Percentiles rank a stretch among this genome's conserved stretches.
phyloP scores from a whole-genome alignment of 106 monocot species.

The Allium fistulosum region DNA sequence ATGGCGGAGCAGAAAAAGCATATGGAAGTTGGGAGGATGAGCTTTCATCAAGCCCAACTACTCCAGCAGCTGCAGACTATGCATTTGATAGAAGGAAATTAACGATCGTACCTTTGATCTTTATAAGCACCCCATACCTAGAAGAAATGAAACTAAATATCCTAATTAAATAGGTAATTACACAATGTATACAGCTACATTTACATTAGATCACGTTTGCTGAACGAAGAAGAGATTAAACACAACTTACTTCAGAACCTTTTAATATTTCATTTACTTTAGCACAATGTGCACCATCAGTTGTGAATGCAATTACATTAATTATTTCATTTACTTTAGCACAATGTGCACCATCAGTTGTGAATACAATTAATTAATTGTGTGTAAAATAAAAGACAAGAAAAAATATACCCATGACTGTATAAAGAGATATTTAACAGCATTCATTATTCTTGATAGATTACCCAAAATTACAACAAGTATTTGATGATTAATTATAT shows the following conservation, averaged over 20 bases:
- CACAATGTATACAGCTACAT: background rate
- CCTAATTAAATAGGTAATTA: background rate
- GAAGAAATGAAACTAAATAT: background rate
- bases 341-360: conserved; percentile 97
- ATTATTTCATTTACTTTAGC: conserved; percentile 73
- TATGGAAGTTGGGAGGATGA: conserved; percentile 58
- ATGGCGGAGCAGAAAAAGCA: conserved; percentile 67
- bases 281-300: conserved; percentile 93
- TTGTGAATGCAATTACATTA: conserved; percentile 89
- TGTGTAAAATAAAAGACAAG: too few relatives aligned
- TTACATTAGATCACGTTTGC: too few relatives aligned
- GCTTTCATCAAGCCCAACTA: conserved; percentile 91
- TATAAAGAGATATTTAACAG: too few relatives aligned
- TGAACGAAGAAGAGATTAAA: background rate
- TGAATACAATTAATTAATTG: conserved; percentile 8
- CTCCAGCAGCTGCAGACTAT: conserved; percentile 93
- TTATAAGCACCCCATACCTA: conserved; percentile 99
- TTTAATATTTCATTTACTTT: conserved; percentile 86
- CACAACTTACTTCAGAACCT: conserved; percentile 79
- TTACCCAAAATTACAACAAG: too few relatives aligned
- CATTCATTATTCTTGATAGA: too few relatives aligned
- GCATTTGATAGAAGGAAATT: conserved; percentile 98
- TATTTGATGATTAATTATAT: too few relatives aligned
- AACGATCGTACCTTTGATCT: conserved; percentile 91
- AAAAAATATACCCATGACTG: too few relatives aligned